These are phyloP conservation scores for Penicillium turbatum DNA, from an alignment of 495 filamentous ascomycete species.

Conservation along the genomic window DNA sequence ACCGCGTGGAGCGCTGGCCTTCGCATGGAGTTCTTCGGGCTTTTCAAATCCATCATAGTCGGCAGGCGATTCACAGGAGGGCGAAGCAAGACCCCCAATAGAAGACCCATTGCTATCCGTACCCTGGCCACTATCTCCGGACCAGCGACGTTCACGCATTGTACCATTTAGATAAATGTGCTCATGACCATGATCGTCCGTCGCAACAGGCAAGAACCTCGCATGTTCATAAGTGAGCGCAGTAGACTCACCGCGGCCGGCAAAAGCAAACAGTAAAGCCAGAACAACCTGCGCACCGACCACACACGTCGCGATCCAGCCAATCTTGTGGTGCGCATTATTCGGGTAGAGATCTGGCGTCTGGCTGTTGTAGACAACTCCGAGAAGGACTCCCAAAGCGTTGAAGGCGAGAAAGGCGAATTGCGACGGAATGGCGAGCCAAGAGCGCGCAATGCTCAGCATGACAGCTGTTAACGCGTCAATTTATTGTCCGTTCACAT, in stretches of 20 bases:
- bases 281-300: conserved; percentile 64
- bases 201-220: conserved; percentile 65
- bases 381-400: conserved; percentile 64
- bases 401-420: conserved; percentile 72
- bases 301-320: conserved; percentile 78
- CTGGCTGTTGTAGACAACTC: conserved; percentile 71
- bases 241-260: conserved; percentile 33
- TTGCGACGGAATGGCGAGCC: conserved; percentile 67
- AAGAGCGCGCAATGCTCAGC: conserved; percentile 78
- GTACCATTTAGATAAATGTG: conserved; percentile 43
- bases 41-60: conserved; percentile 52
- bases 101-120: conserved; percentile 70
- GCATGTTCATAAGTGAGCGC: conserved; percentile 34
- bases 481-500: not conserved
- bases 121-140: conserved; percentile 85
- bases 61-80: conserved; percentile 49
- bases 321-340: conserved; percentile 84
- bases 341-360: conserved; percentile 87
- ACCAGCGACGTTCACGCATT: conserved; percentile 58
- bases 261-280: conserved; percentile 56
- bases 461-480: conserved; percentile 58
- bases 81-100: conserved; percentile 59
- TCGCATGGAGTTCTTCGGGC: conserved; percentile 43
- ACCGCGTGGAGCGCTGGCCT: conserved; percentile 30
- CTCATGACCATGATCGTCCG: conserved; percentile 59